Evolutionary conservation across 192 early-diverging fungal species (phyloP).

Genomic region (Spizellomyces sp.): DNA sequence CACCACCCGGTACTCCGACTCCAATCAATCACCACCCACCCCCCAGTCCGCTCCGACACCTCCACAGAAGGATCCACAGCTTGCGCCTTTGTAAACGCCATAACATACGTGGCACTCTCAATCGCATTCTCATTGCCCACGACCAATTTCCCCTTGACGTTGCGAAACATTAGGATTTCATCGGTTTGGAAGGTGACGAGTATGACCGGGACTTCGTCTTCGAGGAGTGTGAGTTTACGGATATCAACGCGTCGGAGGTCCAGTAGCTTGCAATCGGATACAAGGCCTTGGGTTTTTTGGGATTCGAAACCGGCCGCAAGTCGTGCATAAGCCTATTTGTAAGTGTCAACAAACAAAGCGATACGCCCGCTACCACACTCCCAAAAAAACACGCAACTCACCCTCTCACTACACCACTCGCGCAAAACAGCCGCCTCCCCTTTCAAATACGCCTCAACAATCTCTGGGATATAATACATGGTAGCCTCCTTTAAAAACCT

Average conservation of each 20-base stretch:
- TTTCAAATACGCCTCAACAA: conserved; percentile 93
- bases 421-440: conserved; percentile 80
- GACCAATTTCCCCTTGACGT: conserved; percentile 83
- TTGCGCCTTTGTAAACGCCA: conserved; percentile 85
- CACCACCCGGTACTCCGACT: conserved; percentile 37
- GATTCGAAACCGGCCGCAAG: conserved; percentile 81
- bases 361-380: too few species aligned
- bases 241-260: conserved; percentile 92
- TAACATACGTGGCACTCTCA: conserved; percentile 82
- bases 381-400: too few species aligned
- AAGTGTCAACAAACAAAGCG: too few species aligned
- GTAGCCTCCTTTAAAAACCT: conserved; percentile 89
- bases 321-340: conserved; percentile 70
- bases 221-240: conserved; percentile 84
- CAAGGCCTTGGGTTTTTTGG: conserved; percentile 83
- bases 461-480: conserved; percentile 91
- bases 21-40: conserved; percentile 90
- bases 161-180: conserved; percentile 91
- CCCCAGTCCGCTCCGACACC: conserved; percentile 79
- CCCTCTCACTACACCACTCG: conserved; percentile 94
- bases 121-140: conserved; percentile 84
- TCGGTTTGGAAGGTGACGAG: conserved; percentile 90
- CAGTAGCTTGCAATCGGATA: conserved; percentile 92
- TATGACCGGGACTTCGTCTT: conserved; percentile 90
- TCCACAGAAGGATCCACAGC: conserved; percentile 68